Evolutionary conservation across 768 basidiomycete genomes (phyloP), one percentile per base, ranked within the genome.

Genomic region (Gymnopilus dilepis): DNA sequence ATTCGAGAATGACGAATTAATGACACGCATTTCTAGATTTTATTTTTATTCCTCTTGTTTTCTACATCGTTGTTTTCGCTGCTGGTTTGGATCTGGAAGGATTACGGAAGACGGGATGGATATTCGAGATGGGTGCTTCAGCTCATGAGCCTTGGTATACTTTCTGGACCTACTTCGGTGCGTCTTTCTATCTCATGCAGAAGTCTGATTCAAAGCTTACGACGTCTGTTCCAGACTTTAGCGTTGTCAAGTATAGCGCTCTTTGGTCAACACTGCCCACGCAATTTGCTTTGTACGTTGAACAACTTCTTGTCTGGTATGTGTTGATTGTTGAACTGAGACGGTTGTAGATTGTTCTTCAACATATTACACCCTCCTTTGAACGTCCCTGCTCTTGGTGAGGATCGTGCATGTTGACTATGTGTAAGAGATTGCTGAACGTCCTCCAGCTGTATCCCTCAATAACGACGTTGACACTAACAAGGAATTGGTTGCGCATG

Each of bases 401-500:
- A 59, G 84, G n/a, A n/a, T 56, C 4, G 12, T 24, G 17, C 21
- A 24, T 56, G 11, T 1, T 22, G 24, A 21, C 9, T 47, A 34
- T 6, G 13, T 30, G 22, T 34, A 21, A 22, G 15, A 30, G 28
- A 11, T 7, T 38, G 21, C n/a, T 52, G 48, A 58, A 57, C 15
- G 3, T 26, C 13, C 31, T 15, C 38, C 45, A 92, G 92, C 92
- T 51, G 92, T 99, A 13, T 97, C 95, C 13, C 80, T 99, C 28
- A 84, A 91, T 64, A 87, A 90, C 67, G 95, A 98, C 50, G 75
- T 97, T 60, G 88, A 97, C 65, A 95, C 96, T 0, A 89, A 99
- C 74, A 89, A 89, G 62, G 97, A 99, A 72, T 87, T 99, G 9
- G 85, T 97, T 48, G 94, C 85, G 0, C 97, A 99, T 71, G 97